Percentiles rank a stretch among this genome's conserved stretches.
phyloP scores from a whole-genome alignment of 768 basidiomycete species.

The Hericium coralloides region DNA sequence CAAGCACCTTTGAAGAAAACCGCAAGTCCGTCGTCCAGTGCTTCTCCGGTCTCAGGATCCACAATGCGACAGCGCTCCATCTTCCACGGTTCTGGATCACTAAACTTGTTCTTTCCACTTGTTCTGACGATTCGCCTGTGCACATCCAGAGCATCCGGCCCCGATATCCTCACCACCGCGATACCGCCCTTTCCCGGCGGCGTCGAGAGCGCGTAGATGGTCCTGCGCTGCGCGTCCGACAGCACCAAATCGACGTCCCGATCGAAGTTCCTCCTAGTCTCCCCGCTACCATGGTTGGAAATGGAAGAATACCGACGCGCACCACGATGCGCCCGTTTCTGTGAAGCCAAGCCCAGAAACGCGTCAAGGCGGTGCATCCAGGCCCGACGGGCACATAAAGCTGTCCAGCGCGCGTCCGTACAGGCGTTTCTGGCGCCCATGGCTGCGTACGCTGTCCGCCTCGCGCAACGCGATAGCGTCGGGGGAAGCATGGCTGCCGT shows the following conservation, averaged over 20 bases:
- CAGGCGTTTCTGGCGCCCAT: no score
- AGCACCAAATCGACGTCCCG: conserved; percentile 12
- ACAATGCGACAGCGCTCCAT: conserved; percentile 64
- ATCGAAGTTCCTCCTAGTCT: no score
- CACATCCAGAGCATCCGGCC: conserved; percentile 57
- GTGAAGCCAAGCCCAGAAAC: no score
- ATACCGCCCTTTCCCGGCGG: conserved; percentile 82
- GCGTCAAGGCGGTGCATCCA: no score
- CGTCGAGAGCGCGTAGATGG: conserved; percentile 84
- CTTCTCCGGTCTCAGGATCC: conserved; percentile 48
- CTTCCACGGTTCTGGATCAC: conserved; percentile 48
- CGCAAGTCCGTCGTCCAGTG: conserved; percentile 72
- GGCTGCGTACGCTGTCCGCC: no score
- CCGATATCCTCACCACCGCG: conserved; percentile 76
- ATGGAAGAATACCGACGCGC: no score
- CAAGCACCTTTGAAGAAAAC: conserved; percentile 69
- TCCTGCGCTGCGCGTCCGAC: conserved; percentile 51
- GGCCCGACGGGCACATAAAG: no score
- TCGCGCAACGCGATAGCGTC: no score
- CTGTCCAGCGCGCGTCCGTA: no score
- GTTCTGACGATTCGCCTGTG: conserved; percentile 49
- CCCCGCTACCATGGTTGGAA: no score
- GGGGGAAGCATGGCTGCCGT: no score
- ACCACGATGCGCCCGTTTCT: no score
- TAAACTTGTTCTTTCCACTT: conserved; percentile 5